Evolutionary conservation across 495 filamentous ascomycete species (phyloP).

Genomic region (Stereocaulon alpinum): DNA sequence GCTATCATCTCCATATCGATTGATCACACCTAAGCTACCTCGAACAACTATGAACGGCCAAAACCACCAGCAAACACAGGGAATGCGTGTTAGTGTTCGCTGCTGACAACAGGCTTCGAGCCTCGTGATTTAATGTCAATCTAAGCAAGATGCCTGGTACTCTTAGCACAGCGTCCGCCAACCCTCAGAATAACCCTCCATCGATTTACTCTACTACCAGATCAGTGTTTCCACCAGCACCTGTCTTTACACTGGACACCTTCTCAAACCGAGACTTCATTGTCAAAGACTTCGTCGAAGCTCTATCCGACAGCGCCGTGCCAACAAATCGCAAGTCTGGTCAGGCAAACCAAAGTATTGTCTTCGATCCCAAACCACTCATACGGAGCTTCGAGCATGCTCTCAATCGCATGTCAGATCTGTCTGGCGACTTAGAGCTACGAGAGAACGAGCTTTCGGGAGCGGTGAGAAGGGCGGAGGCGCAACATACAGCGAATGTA

Average conservation of each 20-base stretch:
- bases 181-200: constrained; percentile 15
- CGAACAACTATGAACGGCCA: too few species aligned
- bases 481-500: constrained; percentile 80
- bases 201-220: constrained; percentile 35
- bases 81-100: too few species aligned
- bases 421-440: constrained; percentile 77
- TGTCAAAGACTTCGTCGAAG: constrained; percentile 92
- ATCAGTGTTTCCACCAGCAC: constrained; percentile 65
- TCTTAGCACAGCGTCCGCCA: constrained; percentile 17
- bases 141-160: constrained; percentile 18
- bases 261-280: constrained; percentile 88
- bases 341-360: constrained; percentile 43
- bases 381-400: constrained; percentile 93
- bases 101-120: not conserved
- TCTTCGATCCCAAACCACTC: constrained; percentile 94
- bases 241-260: constrained; percentile 74
- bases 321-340: constrained; percentile 66
- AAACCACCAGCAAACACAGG: too few species aligned
- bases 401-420: constrained; percentile 60
- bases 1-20: too few species aligned
- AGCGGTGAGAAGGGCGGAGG: constrained; percentile 81
- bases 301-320: constrained; percentile 74
- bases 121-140: not conserved
- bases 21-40: too few species aligned
- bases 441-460: constrained; percentile 84